phyloP scores from a whole-genome alignment of 345 rosid genomes.

The Jatropha curcas region DNA sequence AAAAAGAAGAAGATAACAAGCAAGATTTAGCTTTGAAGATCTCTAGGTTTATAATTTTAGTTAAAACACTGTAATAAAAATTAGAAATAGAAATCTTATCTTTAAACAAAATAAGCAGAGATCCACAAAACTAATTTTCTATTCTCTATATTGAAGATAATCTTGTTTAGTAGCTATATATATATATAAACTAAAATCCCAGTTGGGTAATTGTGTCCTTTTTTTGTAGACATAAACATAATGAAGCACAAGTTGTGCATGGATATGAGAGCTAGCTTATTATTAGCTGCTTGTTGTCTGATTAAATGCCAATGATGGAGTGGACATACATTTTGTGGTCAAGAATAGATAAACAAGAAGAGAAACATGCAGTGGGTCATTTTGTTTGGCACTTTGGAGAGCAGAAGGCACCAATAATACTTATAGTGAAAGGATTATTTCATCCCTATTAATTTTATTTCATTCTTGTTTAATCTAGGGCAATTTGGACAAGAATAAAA shows the following conservation, averaged over 20 bases:
- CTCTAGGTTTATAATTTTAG: neutral
- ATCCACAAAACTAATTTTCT: neutral
- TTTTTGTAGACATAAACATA: neutral
- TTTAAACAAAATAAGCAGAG: neutral
- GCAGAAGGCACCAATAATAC: neutral
- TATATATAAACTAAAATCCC: slow-evolving; percentile 2
- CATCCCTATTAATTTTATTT: neutral
- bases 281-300: too few relatives aligned
- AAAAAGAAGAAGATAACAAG: neutral
- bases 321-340: neutral
- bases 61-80: neutral
- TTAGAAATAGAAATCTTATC: neutral
- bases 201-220: neutral
- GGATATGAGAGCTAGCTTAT: neutral
- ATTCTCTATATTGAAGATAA: neutral
- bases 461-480: neutral
- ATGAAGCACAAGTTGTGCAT: neutral
- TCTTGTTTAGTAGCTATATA: neutral
- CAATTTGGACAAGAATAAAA: neutral
- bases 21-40: neutral
- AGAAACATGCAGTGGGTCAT: neutral
- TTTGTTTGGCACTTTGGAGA: neutral
- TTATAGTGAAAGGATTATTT: neutral
- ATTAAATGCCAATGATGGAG: slow-evolving; percentile 5
- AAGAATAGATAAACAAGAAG: neutral